Evolutionary conservation across 140 eudicot genomes (phyloP).

Genomic region (Oenanthe javanica): DNA sequence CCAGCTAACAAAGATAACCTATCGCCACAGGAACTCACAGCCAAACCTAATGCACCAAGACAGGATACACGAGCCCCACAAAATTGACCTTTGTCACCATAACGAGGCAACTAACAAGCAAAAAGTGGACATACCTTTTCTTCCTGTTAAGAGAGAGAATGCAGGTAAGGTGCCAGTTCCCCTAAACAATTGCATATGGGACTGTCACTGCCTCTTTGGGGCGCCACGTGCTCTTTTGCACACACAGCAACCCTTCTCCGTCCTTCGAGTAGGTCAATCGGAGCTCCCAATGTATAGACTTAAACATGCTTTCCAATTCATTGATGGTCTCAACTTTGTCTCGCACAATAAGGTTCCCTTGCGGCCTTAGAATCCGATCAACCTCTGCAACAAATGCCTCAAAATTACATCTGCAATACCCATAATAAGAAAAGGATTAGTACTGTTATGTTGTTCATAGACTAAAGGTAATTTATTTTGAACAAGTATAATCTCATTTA

Average conservation of each 20-base stretch:
- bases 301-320: conserved; percentile 59
- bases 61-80: too few relatives aligned
- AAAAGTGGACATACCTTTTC: background rate
- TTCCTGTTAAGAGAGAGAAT: background rate
- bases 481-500: background rate
- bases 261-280: conserved; percentile 75
- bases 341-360: conserved; percentile 81
- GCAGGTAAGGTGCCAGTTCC: background rate
- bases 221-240: conserved; percentile 84
- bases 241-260: conserved; percentile 81
- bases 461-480: background rate
- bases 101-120: too few relatives aligned
- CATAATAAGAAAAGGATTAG: background rate
- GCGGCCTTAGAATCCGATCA: conserved; percentile 88
- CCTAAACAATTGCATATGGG: conserved; percentile 47
- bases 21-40: background rate
- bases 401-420: conserved; percentile 53
- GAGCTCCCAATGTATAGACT: conserved; percentile 82
- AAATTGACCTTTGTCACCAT: too few relatives aligned
- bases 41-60: background rate
- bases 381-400: conserved; percentile 73
- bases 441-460: background rate
- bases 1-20: background rate
- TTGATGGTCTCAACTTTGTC: conserved; percentile 52
- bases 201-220: conserved; percentile 56